Percentiles rank a stretch among this genome's conserved stretches.
Evolutionary conservation across 441 rosid genomes (phyloP).

Genomic region (Adansonia gregorii): DNA sequence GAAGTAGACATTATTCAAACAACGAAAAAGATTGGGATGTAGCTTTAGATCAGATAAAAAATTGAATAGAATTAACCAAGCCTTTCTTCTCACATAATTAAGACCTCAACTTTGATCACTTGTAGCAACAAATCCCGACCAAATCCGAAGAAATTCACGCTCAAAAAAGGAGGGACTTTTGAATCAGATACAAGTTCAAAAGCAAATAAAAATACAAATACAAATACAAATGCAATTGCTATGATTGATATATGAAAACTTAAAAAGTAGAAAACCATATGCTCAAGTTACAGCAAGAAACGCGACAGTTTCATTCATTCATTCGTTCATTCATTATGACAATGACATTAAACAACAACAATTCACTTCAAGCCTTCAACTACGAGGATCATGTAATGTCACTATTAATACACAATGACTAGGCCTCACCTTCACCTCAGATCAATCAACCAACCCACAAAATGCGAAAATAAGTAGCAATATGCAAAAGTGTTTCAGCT

Average conservation of each 20-base stretch:
- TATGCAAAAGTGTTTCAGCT: background rate
- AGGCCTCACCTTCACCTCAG: background rate
- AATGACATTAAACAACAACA: conserved; percentile 6
- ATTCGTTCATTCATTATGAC: background rate
- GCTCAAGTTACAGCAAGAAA: background rate
- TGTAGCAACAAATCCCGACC: background rate
- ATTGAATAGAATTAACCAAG: background rate
- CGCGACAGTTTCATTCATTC: background rate
- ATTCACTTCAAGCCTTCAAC: background rate
- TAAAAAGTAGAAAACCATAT: background rate
- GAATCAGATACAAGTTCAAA: background rate
- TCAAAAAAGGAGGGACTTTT: background rate
- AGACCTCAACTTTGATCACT: background rate
- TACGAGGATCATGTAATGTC: background rate
- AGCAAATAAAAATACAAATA: background rate
- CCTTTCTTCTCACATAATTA: background rate
- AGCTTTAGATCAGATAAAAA: background rate
- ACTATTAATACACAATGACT: conserved; percentile 10
- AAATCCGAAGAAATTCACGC: background rate
- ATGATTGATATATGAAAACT: background rate
- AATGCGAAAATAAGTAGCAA: background rate
- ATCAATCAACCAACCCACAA: background rate
- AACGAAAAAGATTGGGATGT: background rate
- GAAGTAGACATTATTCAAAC: background rate
- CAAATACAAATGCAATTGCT: background rate